These are phyloP conservation scores for Zalaria sp. DNA, from an alignment of 2,329 filamentous ascomycete species.

Conservation along the genomic window DNA sequence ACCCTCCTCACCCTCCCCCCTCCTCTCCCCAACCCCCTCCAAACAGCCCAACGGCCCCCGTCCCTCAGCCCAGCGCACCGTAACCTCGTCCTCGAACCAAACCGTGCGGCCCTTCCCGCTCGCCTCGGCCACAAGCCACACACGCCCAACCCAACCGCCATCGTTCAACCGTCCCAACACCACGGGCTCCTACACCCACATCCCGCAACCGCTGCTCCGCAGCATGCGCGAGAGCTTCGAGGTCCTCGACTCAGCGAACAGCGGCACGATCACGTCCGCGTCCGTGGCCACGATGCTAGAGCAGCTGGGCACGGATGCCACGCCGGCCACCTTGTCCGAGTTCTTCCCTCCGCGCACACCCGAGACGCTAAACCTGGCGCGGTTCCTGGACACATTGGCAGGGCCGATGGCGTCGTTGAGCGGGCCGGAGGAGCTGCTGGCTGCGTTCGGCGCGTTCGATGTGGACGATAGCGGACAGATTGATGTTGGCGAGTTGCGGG, in stretches of 20 bases:
- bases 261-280: slow-evolving; percentile 66
- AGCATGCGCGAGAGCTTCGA: slow-evolving; percentile 87
- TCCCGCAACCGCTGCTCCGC: slow-evolving; percentile 71
- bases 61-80: slow-evolving; percentile 23
- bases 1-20: slow-evolving; percentile 9
- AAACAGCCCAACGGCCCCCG: slow-evolving; percentile 15
- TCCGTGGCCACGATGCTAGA: slow-evolving; percentile 79
- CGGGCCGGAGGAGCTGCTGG: slow-evolving; percentile 64
- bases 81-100: slow-evolving; percentile 17
- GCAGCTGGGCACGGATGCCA: slow-evolving; percentile 69
- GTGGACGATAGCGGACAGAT: slow-evolving; percentile 91
- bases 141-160: too few relatives aligned
- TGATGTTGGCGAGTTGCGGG: slow-evolving; percentile 66
- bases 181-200: slow-evolving; percentile 47
- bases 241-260: slow-evolving; percentile 79
- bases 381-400: slow-evolving; percentile 73
- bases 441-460: slow-evolving; percentile 89
- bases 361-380: slow-evolving; percentile 61
- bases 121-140: slow-evolving; percentile 11
- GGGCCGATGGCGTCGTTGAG: slow-evolving; percentile 61
- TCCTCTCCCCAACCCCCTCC: slow-evolving; percentile 13
- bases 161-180: neutral
- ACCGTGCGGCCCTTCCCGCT: slow-evolving; percentile 21
- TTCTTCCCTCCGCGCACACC: slow-evolving; percentile 57
- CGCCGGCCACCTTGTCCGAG: slow-evolving; percentile 52